Evolutionary conservation across 2,329 filamentous ascomycete species (phyloP), one percentile per base, ranked within the genome.

Genomic region (Aspergillus hortae): DNA sequence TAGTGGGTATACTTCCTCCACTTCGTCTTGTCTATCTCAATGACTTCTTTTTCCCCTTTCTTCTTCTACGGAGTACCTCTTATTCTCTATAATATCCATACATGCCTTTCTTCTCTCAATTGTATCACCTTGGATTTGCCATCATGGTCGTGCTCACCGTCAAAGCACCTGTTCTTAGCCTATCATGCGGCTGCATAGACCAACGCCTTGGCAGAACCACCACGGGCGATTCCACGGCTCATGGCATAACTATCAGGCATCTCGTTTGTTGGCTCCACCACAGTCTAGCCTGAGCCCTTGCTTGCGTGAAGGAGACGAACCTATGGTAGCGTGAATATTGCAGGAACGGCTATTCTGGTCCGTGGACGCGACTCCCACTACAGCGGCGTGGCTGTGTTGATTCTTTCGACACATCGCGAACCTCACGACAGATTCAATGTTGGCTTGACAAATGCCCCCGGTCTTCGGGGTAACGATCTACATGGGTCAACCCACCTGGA

Each of bases 261-360:
- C 23, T 23, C 35, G 14, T 38, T 38, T 15, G 40, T 17, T 42
- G 40, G 40, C 17, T 42, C 40, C 40, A 42, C 40, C 19, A 21
- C 15, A 17, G 40, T 14, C 40, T 42, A 4, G 17, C 40, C 40
- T 17, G 15, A 9, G 15, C 40, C 40, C 40, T 42, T 17, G 19
- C 40, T 12, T 17, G n/a, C 15, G 19, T 38, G 35, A n/a, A 38
- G 35, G 35, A 23, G 12, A 17, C n/a, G 15, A 38, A 15, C 9
- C 46, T 35, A 48, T 48, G 46, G 35, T 41, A 41, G 35, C 35
- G 46, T n/a, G 17, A 14, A 21, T 12, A 40, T 25, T 41, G 46
- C 46, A 48, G 46, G 46, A 48, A 48, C 46, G 27, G 33, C 27
- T 2, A 12, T 30, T 27, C 25, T 30, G 27, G 27, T 30, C 27